Conservation (phyloP, 768 basidiomycete genomes). For the Boletellus ananas region DNA sequence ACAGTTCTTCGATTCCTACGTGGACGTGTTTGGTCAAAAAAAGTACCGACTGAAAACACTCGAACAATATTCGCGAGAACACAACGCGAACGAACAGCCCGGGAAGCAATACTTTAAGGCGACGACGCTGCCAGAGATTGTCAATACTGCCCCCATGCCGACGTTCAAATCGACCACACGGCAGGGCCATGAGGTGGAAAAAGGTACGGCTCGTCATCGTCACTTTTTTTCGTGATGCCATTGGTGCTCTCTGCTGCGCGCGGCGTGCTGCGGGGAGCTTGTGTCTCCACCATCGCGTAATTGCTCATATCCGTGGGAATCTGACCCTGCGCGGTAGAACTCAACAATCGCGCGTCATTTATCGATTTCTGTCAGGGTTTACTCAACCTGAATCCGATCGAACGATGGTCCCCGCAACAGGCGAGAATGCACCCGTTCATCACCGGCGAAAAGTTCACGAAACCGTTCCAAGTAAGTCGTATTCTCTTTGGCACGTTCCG, state of each 20-base stretch:
- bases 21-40: conserved; percentile 74
- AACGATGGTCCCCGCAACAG: conserved; percentile 97
- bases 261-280: background rate
- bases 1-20: conserved; percentile 86
- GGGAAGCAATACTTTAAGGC: conserved; percentile 99
- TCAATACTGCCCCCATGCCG: conserved; percentile 93
- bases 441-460: conserved; percentile 92
- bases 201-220: conserved; percentile 50
- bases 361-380: conserved; percentile 97
- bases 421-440: conserved; percentile 96
- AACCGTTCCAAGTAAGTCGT: conserved; percentile 70
- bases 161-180: conserved; percentile 70
- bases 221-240: background rate
- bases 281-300: conserved; percentile 6
- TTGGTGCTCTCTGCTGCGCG: background rate
- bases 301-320: conserved; percentile 8
- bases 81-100: conserved; percentile 93
- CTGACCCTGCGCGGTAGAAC: conserved; percentile 50
- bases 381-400: conserved; percentile 89
- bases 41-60: conserved; percentile 85
- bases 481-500: background rate
- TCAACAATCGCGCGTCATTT: conserved; percentile 91
- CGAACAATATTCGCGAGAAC: conserved; percentile 94
- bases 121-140: conserved; percentile 88
- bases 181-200: conserved; percentile 81